Percentiles rank a stretch among this genome's conserved stretches.
Conservation (phyloP, 306 rosid species). For the Sophora flavescens region DNA sequence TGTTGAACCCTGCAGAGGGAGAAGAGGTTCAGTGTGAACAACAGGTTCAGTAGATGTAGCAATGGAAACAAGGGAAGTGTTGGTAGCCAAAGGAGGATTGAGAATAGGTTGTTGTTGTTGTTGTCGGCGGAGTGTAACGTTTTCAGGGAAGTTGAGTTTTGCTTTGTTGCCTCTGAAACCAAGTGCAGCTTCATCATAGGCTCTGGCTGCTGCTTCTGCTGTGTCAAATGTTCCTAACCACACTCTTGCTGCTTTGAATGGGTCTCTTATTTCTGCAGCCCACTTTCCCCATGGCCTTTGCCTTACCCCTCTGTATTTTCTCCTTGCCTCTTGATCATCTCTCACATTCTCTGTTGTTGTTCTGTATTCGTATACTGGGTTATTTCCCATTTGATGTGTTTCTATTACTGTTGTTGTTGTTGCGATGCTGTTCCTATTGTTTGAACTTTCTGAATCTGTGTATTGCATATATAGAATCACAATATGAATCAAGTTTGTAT, state of each 20-base stretch:
- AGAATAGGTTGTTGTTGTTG: conserved; percentile 31
- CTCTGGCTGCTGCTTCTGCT: conserved; percentile 66
- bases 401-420: conserved; percentile 1
- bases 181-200: conserved; percentile 75
- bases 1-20: neutral
- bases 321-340: conserved; percentile 46
- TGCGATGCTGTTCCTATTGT: neutral
- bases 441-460: conserved; percentile 44
- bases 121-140: conserved; percentile 58
- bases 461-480: neutral
- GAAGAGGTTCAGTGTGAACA: conserved; percentile 51
- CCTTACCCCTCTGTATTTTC: conserved; percentile 75
- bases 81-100: neutral
- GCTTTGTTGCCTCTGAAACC: conserved; percentile 75
- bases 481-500: neutral
- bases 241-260: conserved; percentile 68
- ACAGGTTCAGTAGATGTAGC: conserved; percentile 58
- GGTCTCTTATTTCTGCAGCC: conserved; percentile 83
- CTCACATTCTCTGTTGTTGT: conserved; percentile 30
- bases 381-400: conserved; percentile 25
- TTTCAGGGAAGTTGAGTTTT: conserved; percentile 75
- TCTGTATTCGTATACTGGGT: conserved; percentile 58
- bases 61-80: conserved; percentile 45
- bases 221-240: conserved; percentile 79
- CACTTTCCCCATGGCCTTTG: conserved; percentile 85